These are phyloP conservation scores for Linum trigynum DNA, from an alignment of 345 rosid species.

Conservation along the genomic window DNA sequence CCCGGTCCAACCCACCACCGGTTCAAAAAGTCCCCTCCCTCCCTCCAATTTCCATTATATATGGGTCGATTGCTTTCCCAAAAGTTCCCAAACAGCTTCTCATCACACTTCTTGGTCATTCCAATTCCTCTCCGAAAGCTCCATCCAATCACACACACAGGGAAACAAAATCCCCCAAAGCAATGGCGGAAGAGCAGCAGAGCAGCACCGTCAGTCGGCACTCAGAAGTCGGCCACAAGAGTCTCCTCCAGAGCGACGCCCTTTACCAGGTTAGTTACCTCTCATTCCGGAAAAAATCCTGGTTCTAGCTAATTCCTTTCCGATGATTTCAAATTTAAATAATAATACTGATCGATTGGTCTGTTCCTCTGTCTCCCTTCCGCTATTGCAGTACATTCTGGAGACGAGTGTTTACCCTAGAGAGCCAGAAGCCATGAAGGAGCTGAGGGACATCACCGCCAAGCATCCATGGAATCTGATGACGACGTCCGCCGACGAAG, in stretches of 20 bases:
- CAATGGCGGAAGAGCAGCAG: conserved; percentile 60
- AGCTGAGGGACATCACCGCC: conserved; percentile 85
- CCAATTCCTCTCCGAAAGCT: neutral
- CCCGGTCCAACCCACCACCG: too few relatives aligned
- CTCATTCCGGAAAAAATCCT: neutral
- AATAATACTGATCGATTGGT: neutral
- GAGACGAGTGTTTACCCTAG: conserved; percentile 97
- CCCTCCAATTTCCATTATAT: too few relatives aligned
- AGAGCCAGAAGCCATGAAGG: conserved; percentile 94
- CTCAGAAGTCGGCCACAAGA: conserved; percentile 93
- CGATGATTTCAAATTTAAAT: too few relatives aligned
- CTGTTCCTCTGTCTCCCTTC: neutral
- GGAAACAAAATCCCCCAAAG: neutral
- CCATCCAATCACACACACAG: neutral
- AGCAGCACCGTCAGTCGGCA: conserved; percentile 44
- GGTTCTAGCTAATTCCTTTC: neutral
- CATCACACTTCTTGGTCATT: neutral
- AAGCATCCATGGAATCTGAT: conserved; percentile 97
- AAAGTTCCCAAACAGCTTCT: neutral
- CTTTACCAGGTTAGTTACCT: conserved; percentile 61
- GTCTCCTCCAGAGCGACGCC: conserved; percentile 84
- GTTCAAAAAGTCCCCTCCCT: too few relatives aligned
- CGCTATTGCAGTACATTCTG: conserved; percentile 54
- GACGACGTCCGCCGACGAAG: conserved; percentile 98
- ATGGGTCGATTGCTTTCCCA: neutral